Evolutionary conservation across 2,329 filamentous ascomycete species (phyloP), one percentile per base, ranked within the genome.

Genomic region (Aspergillus pseudoviridinutans): DNA sequence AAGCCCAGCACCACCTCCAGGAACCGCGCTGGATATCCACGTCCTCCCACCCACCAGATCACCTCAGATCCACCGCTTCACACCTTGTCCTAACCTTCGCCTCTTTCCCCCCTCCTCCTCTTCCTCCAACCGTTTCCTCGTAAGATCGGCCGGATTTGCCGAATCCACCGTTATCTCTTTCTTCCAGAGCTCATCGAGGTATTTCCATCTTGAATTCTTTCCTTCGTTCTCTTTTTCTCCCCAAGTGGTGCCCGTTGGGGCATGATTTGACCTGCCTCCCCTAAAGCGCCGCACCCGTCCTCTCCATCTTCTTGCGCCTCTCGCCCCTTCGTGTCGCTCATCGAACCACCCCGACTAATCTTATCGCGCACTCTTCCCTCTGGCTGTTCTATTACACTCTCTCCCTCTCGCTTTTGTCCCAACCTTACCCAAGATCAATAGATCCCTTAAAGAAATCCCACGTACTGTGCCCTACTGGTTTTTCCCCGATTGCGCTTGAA

Each of bases 51-150:
- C 57, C 51, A 58, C 56, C 56, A 59, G 66, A 60, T 59, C 65
- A 66, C 61, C 58, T 64, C 62, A 69, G 63, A 69, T 71, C 62
- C 67, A 70, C 61, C 62, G 61, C 62, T 59, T 52, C 47, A 67
- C 54, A 63, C 62, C 52, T 61, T 59, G 54, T 62, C 57, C 57
- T 61, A 50, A 59, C 57, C 57, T 61, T 60, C 57, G 50, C 58
- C 57, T 60, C 58, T 51, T 55, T 24, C 35, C 56, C 55, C 27
- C 55, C 54, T 47, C 51, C 56, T 56, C 59, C 57, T 51, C 54
- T 42, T 46, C 44, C 49, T 50, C 46, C 27, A 54, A 57, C 58
- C 54, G 58, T 59, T 53, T 57, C 59, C 58, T 62, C 59, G 51
- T 54, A 51, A 60, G 54, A 57, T 60, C 52, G 60, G 49, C 54